Evolutionary conservation across 192 early-diverging fungal species (phyloP).

Genomic region (Pilobolus umbonatus): DNA sequence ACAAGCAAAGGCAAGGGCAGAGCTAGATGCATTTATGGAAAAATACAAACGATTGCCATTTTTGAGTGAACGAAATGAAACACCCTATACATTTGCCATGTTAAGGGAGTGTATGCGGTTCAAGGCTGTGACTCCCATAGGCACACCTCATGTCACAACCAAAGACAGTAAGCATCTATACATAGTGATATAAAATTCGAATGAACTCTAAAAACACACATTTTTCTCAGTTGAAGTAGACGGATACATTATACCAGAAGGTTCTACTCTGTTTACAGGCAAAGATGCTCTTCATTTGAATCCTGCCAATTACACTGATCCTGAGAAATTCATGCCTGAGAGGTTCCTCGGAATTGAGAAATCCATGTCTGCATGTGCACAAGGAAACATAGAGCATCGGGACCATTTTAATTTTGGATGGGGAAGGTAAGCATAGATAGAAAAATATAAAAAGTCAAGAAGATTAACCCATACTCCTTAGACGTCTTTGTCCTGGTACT

Average conservation of each 20-base stretch:
- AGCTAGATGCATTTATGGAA: slow-evolving; percentile 12
- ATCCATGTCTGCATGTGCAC: slow-evolving; percentile 2
- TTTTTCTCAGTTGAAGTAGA: slow-evolving; percentile 18
- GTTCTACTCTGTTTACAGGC: slow-evolving; percentile 39
- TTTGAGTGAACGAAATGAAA: background rate
- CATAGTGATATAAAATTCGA: background rate
- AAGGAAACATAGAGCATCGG: slow-evolving; percentile 11
- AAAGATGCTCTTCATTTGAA: slow-evolving; percentile 44
- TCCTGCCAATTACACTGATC: slow-evolving; percentile 30
- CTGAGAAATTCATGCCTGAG: slow-evolving; percentile 46
- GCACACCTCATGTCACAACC: slow-evolving; percentile 4
- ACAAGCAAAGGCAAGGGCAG: slow-evolving; percentile 8
- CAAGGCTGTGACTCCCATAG: slow-evolving; percentile 1
- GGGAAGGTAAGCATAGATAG: slow-evolving; percentile 6
- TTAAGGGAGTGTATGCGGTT: slow-evolving; percentile 22
- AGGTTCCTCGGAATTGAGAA: slow-evolving; percentile 21
- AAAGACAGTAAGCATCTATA: slow-evolving; percentile 15
- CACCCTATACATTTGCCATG: slow-evolving; percentile 15
- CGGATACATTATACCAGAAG: slow-evolving; percentile 46
- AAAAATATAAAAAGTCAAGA: background rate
- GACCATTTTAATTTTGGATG: slow-evolving; percentile 24
- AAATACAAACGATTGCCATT: background rate
- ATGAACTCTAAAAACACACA: background rate
- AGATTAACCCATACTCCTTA: background rate
- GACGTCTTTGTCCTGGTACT: slow-evolving; percentile 16